These are phyloP conservation scores for Phaeoacremonium minimum DNA, from an alignment of 2,329 filamentous ascomycete species.

Conservation along the genomic window DNA sequence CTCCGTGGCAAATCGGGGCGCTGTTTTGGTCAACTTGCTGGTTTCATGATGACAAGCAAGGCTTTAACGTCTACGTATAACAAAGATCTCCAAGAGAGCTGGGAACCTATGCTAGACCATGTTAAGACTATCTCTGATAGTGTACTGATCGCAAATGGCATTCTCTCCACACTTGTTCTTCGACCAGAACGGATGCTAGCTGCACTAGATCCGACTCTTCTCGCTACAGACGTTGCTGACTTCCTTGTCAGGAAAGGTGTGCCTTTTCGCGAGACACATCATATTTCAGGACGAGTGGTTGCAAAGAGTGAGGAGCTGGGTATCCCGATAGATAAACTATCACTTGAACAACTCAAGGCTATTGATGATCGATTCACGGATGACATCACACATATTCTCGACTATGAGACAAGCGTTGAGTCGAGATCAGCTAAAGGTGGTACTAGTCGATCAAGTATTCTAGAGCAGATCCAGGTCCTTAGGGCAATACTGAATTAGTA, in stretches of 20 bases:
- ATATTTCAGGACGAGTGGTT: conserved; percentile 71
- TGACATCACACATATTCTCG: conserved; percentile 61
- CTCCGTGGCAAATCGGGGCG: conserved; percentile 56
- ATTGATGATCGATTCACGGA: conserved; percentile 64
- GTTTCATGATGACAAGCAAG: conserved; percentile 71
- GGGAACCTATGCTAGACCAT: conserved; percentile 72
- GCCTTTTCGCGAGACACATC: conserved; percentile 76
- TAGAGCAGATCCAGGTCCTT: conserved; percentile 53
- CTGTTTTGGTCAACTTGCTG: conserved; percentile 43
- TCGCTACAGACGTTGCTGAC: conserved; percentile 64
- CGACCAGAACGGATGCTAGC: conserved; percentile 66
- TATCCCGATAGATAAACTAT: conserved; percentile 65
- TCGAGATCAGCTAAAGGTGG: conserved; percentile 64
- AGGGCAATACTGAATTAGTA: conserved; percentile 20
- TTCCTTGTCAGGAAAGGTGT: conserved; percentile 62
- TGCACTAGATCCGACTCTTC: conserved; percentile 55
- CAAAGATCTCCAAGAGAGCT: conserved; percentile 66
- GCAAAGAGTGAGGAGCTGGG: conserved; percentile 60
- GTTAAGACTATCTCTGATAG: conserved; percentile 70
- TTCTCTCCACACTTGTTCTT: conserved; percentile 62
- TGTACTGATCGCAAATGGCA: conserved; percentile 70
- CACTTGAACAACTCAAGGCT: conserved; percentile 60
- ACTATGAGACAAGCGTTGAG: conserved; percentile 72
- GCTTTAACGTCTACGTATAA: conserved; percentile 73
- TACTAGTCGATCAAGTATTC: conserved; percentile 62